Base-by-base conservation (phyloP, 768 basidiomycete species). In the Lactarius sp. region DNA sequence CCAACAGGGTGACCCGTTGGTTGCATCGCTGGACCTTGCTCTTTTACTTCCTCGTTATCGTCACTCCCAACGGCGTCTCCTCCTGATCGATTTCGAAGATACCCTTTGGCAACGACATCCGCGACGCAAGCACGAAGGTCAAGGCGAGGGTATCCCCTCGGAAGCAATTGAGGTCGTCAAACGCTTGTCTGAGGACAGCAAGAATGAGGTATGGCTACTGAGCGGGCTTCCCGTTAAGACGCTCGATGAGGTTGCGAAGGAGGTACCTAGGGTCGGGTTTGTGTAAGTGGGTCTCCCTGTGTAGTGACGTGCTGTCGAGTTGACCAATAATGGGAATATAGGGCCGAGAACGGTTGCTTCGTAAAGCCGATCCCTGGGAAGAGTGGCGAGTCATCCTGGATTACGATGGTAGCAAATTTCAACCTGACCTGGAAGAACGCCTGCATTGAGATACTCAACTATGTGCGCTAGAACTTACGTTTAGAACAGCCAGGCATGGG, bases 261-360 rank as follows among this genome's bases (percentile, higher is more conserved):
- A 77, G 65, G 78, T 86, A 12, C 88, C 89, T 1, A 80, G 79
- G 44, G 76, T 94, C 57, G 92, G 92, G 18, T 84, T 94, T 63
- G 85, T 92, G 80, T 89, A 70, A 72, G 87, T 80, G 6, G 16
- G 1, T 47, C 58, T 49, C 34, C 60, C 14, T 55, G 55, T 62
- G n/a, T 65, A 33, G 27, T 37, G 36, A 49, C 27, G 56, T n/a
- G 12, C 37, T 27, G 20, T 37, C 34, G 10, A 20, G 37, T 14
- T 68, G 52, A 62, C 65, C 39, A 34, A 27, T 33, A 39, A 31
- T 42, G 41, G 33, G n/a, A 36, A 22, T 27, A 27, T 59, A 88
- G 87, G 0, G 90, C 91, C 0, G 93, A 94, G 77, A 92, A 94
- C 64, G 92, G 92, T 1, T 94, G 92, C 72, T 94, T 85, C 71